phyloP scores from a whole-genome alignment of 495 filamentous ascomycete genomes.

The Aspergillus nidulans region DNA sequence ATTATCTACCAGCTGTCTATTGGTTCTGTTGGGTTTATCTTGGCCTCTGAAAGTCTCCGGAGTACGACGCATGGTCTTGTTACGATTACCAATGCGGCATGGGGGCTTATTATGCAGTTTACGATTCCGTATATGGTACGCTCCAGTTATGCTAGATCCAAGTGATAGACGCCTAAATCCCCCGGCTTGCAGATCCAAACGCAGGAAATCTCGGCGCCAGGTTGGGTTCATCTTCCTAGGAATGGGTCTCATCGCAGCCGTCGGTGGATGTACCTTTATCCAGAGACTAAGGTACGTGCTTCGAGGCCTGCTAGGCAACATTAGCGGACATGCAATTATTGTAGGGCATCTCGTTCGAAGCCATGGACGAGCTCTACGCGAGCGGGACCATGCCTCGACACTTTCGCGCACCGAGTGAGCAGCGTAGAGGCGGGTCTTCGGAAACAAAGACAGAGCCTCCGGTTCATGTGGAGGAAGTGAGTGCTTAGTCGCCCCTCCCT shows the following conservation, averaged over 20 bases:
- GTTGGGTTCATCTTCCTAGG: conserved; percentile 20
- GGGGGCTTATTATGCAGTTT: conserved; percentile 22
- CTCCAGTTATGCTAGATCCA: conserved; percentile 7
- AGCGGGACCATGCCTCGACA: too few relatives aligned
- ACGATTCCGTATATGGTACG: conserved; percentile 23
- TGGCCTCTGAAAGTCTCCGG: conserved; percentile 20
- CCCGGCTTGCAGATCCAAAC: too few relatives aligned
- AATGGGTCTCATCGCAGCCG: conserved; percentile 14
- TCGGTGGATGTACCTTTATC: conserved; percentile 20
- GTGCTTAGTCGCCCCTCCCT: too few relatives aligned
- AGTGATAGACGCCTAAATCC: too few relatives aligned
- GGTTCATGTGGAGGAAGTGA: too few relatives aligned
- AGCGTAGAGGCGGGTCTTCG: too few relatives aligned
- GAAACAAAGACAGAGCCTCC: too few relatives aligned
- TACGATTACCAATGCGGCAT: conserved; percentile 19
- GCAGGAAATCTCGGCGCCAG: conserved; percentile 19
- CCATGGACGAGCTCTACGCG: conserved; percentile 17
- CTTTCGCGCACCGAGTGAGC: too few relatives aligned
- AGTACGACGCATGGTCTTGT: conserved; percentile 19
- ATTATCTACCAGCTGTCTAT: conserved; percentile 23
- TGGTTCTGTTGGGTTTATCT: conserved; percentile 18
- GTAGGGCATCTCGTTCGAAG: conserved; percentile 13
- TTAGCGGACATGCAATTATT: neutral
- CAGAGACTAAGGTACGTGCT: conserved; percentile 16
- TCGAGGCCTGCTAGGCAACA: neutral